These are phyloP conservation scores for Ophiosphaerella korrae DNA, from an alignment of 2,329 filamentous ascomycete genomes.

Conservation along the genomic window DNA sequence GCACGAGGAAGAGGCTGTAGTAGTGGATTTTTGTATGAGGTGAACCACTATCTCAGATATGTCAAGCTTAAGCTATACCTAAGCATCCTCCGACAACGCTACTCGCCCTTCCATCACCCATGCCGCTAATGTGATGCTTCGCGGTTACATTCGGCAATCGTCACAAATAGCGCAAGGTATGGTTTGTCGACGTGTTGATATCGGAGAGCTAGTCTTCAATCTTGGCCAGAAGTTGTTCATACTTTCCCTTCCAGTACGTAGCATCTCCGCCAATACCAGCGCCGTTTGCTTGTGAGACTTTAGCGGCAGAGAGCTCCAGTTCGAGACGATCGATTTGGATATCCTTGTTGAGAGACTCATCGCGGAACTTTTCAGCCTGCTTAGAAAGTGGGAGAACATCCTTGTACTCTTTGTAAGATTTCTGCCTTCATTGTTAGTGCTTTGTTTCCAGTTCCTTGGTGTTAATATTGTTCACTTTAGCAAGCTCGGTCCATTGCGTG, in stretches of 20 bases:
- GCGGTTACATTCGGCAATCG: too few species aligned
- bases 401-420: slow-evolving; percentile 34
- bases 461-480: slow-evolving; percentile 19
- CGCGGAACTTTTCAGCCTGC: slow-evolving; percentile 23
- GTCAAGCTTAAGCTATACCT: too few species aligned
- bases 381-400: slow-evolving; percentile 25
- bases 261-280: slow-evolving; percentile 7
- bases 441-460: background rate
- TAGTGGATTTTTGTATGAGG: too few species aligned
- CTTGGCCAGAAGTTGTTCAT: slow-evolving; percentile 26
- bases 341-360: slow-evolving; percentile 18
- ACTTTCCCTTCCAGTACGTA: slow-evolving; percentile 34
- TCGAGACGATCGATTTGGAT: slow-evolving; percentile 22
- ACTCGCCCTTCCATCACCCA: too few species aligned
- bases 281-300: slow-evolving; percentile 17
- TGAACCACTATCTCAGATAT: too few species aligned
- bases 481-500: slow-evolving; percentile 28
- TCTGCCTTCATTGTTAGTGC: slow-evolving; percentile 9
- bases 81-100: too few species aligned
- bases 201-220: slow-evolving; percentile 8
- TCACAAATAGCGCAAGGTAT: too few species aligned
- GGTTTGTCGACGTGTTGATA: too few species aligned
- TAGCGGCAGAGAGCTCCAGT: slow-evolving; percentile 19
- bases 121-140: too few species aligned
- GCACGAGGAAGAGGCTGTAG: too few species aligned